A percentile compares a stretch with the other conserved stretches of the same genome.
Conservation (phyloP, 2,329 filamentous ascomycete species). For the Arthrobotrys conoides region DNA sequence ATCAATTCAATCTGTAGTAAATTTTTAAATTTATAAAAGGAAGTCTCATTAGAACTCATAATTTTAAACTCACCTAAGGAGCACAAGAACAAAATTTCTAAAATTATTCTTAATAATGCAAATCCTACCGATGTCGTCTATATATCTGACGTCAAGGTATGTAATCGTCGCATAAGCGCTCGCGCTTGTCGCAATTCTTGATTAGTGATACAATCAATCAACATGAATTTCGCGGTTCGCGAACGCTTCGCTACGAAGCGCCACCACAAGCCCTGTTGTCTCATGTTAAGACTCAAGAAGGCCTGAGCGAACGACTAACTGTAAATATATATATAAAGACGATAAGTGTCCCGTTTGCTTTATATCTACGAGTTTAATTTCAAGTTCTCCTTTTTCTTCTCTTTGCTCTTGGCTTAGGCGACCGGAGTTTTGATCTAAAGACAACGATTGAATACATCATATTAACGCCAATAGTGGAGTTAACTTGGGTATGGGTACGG, state of each 20-base stretch:
- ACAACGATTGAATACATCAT: background rate
- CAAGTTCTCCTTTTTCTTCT: background rate
- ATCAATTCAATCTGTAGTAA: no score
- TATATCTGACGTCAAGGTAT: background rate
- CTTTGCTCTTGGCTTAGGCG: background rate
- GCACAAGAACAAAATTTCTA: background rate
- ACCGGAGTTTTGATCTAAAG: background rate
- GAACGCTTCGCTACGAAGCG: slow-evolving; percentile 32
- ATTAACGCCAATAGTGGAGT: slow-evolving; percentile 10
- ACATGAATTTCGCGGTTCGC: slow-evolving; percentile 41
- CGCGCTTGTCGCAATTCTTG: slow-evolving; percentile 38
- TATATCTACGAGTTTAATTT: background rate
- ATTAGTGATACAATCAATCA: slow-evolving; percentile 44
- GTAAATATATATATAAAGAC: slow-evolving; percentile 35
- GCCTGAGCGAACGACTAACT: slow-evolving; percentile 7
- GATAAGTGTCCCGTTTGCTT: background rate
- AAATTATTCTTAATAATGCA: background rate
- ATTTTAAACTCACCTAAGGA: background rate
- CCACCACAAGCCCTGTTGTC: slow-evolving; percentile 22
- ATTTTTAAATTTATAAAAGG: no score
- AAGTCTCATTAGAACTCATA: background rate
- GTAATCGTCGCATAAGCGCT: slow-evolving; percentile 14
- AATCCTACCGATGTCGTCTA: background rate
- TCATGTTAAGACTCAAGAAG: background rate
- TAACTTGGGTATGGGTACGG: slow-evolving; percentile 1